A percentile compares a stretch with the other conserved stretches of the same genome.
These are phyloP conservation scores for Westerdykella sp. DNA, from an alignment of 2,329 filamentous ascomycete species.

Conservation along the genomic window DNA sequence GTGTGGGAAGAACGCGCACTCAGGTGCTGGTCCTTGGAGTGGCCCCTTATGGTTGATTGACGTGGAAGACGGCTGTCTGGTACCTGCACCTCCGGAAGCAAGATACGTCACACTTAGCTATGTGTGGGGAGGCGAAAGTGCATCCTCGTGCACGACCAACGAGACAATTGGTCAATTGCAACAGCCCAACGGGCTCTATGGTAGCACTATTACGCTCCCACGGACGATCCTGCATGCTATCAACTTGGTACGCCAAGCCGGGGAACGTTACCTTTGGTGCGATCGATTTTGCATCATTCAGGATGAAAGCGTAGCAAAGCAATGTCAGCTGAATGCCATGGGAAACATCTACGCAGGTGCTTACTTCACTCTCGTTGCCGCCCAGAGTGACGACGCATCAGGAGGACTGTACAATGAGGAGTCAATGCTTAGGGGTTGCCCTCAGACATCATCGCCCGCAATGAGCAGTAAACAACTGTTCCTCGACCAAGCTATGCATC, in stretches of 20 bases:
- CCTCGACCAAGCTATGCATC: conserved; percentile 2
- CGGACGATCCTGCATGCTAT: background rate
- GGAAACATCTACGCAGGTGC: background rate
- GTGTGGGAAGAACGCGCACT: too few species aligned
- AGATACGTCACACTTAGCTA: too few species aligned
- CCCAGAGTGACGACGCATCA: conserved; percentile 1
- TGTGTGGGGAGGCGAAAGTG: too few species aligned
- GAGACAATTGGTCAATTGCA: conserved; percentile 2
- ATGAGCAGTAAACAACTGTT: background rate
- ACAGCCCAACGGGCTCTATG: conserved; percentile 2
- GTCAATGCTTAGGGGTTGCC: background rate
- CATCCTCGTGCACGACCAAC: background rate
- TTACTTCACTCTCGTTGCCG: background rate
- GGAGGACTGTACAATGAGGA: conserved; percentile 2
- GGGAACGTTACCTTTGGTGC: background rate
- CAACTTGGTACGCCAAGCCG: background rate
- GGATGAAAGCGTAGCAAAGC: background rate
- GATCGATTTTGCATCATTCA: background rate
- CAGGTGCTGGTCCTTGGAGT: too few species aligned
- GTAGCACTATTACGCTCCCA: conserved; percentile 1
- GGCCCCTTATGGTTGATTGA: too few species aligned
- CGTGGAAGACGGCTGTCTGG: too few species aligned
- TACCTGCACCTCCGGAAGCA: too few species aligned
- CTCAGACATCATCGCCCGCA: background rate
- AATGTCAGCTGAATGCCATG: background rate